These are phyloP conservation scores for Selenicereus undatus DNA, from an alignment of 148 eudicot genomes.

Conservation along the genomic window DNA sequence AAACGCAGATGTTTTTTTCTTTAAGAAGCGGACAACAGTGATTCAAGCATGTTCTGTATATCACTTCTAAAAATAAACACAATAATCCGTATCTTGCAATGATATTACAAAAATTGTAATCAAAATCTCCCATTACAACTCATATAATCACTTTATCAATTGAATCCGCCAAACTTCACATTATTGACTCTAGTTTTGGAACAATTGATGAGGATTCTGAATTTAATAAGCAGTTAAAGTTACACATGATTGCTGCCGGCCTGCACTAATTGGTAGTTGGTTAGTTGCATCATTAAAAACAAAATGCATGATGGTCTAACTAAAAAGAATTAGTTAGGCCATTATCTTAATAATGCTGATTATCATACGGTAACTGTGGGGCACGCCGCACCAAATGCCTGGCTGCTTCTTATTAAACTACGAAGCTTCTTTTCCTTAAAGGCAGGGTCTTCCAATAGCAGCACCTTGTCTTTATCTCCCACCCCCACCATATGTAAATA, in stretches of 20 bases:
- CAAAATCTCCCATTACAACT: background rate
- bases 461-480: conserved; percentile 59
- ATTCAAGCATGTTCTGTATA: too few relatives aligned
- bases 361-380: background rate
- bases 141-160: background rate
- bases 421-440: conserved; percentile 56
- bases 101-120: too few relatives aligned
- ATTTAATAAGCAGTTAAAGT: background rate
- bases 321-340: background rate
- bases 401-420: conserved; percentile 14
- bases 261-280: background rate
- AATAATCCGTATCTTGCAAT: too few relatives aligned
- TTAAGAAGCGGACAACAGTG: too few relatives aligned
- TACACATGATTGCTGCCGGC: background rate
- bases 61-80: too few relatives aligned
- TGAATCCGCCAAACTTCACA: background rate
- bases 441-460: conserved; percentile 65
- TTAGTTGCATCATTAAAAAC: background rate
- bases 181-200: background rate
- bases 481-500: conserved; percentile 72
- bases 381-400: background rate
- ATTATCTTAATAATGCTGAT: background rate
- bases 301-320: background rate
- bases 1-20: too few relatives aligned
- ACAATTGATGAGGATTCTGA: background rate